These are phyloP conservation scores for Castanea crenata DNA, from an alignment of 306 rosid genomes.

Conservation along the genomic window DNA sequence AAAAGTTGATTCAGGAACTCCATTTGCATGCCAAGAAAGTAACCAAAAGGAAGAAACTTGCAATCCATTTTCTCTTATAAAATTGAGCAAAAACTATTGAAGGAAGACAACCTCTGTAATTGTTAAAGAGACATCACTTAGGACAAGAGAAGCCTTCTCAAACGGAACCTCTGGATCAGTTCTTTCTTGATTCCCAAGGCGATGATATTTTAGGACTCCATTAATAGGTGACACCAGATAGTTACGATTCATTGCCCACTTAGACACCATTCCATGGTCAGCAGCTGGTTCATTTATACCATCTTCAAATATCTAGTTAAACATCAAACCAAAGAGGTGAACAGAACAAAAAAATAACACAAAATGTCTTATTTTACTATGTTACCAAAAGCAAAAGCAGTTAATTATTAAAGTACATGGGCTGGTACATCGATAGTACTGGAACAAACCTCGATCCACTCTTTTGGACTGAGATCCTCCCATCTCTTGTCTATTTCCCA, in stretches of 20 bases:
- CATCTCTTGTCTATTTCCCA: constrained; percentile 87
- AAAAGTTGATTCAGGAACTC: constrained; percentile 4
- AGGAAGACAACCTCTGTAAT: constrained; percentile 58
- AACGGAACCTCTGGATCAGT: constrained; percentile 78
- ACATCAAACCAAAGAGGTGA: constrained; percentile 18
- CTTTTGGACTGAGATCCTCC: constrained; percentile 82
- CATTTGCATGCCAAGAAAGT: not conserved
- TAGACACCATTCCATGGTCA: constrained; percentile 43
- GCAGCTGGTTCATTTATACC: constrained; percentile 75
- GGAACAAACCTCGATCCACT: constrained; percentile 89
- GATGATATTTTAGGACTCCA: constrained; percentile 84
- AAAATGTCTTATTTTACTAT: not conserved
- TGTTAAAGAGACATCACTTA: constrained; percentile 80
- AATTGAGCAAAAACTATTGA: not conserved
- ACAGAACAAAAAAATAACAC: constrained; percentile 9
- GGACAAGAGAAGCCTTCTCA: constrained; percentile 81
- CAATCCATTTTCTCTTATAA: not conserved
- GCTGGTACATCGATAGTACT: constrained; percentile 12
- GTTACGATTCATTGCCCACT: constrained; percentile 76
- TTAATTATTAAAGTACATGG: constrained; percentile 12
- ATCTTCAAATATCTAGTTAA: constrained; percentile 83
- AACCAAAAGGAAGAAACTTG: not conserved
- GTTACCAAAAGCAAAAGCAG: not conserved
- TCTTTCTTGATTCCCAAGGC: constrained; percentile 92
- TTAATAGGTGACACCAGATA: constrained; percentile 89